Conservation (phyloP, 176 grass and related monocot genomes). For the Bothriochloa decipiens region DNA sequence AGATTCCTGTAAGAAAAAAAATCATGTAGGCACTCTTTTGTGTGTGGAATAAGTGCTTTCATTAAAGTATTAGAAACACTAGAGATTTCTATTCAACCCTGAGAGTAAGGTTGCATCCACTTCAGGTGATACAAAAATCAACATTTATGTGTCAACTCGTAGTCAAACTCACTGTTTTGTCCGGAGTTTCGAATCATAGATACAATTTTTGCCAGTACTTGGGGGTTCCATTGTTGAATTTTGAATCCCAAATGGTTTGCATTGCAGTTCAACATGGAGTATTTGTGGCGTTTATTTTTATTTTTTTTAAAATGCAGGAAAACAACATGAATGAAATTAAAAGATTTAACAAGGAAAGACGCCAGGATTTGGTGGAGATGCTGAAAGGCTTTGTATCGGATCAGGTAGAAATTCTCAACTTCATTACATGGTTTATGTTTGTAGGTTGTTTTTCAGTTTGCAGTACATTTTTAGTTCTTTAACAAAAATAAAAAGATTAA, state of each 20-base stretch:
- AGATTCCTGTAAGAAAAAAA: neutral
- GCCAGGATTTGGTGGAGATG: conserved; percentile 63
- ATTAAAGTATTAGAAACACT: neutral
- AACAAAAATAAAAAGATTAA: neutral
- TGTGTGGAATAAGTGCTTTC: neutral
- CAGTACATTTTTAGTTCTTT: neutral
- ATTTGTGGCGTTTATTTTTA: neutral
- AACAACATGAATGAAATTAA: conserved; percentile 71
- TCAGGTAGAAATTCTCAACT: conserved; percentile 53
- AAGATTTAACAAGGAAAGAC: conserved; percentile 69
- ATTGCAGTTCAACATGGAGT: neutral
- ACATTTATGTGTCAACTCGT: neutral
- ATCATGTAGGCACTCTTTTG: conserved; percentile 3
- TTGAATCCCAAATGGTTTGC: neutral
- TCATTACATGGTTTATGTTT: neutral
- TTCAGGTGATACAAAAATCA: neutral
- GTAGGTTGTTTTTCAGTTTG: conserved; percentile 1
- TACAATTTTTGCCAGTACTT: neutral
- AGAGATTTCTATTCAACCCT: conserved; percentile 9
- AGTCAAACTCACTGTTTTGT: conserved; percentile 1
- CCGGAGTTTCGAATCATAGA: neutral
- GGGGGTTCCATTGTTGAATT: conserved; percentile 20
- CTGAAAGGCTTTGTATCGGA: conserved; percentile 76
- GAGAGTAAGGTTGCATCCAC: conserved; percentile 3
- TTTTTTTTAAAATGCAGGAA: conserved; percentile 55